A percentile compares a stretch with the other conserved stretches of the same genome.
phyloP scores from a whole-genome alignment of 441 rosid species.

The Mallotus repandus region DNA sequence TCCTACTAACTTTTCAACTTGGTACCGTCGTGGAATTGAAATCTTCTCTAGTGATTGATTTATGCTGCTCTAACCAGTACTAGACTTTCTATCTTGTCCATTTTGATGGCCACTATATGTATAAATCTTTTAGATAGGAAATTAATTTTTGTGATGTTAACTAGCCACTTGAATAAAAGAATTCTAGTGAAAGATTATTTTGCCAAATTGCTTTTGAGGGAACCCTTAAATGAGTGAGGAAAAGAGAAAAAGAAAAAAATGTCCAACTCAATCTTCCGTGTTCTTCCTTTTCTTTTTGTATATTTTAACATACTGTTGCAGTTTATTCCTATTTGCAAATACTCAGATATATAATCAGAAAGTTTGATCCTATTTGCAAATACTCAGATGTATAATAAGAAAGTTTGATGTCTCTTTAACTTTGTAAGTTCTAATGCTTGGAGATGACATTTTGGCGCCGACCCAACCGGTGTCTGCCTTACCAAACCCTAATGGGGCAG shows the following conservation, averaged over 20 bases:
- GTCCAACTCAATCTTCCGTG: background rate
- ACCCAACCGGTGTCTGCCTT: too few species aligned
- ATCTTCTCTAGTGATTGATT: background rate
- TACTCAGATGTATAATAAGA: background rate
- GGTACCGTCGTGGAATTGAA: background rate
- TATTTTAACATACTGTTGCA: background rate
- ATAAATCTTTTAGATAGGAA: background rate
- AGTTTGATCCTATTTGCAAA: background rate
- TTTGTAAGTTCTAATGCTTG: background rate
- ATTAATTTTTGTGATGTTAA: background rate
- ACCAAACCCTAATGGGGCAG: too few species aligned
- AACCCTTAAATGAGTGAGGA: background rate
- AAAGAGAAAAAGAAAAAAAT: background rate
- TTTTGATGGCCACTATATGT: background rate
- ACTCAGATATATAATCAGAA: background rate
- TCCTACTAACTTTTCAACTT: conserved; percentile 6
- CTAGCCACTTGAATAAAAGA: background rate
- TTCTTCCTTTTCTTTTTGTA: background rate
- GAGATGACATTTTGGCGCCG: background rate
- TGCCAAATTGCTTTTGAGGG: background rate
- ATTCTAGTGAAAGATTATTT: background rate
- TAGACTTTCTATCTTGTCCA: background rate
- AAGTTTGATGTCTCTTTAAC: background rate
- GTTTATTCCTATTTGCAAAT: background rate
- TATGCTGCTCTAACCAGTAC: background rate